Base-by-base conservation (phyloP, 768 basidiomycete species). In the Hemileccinum impolitum region DNA sequence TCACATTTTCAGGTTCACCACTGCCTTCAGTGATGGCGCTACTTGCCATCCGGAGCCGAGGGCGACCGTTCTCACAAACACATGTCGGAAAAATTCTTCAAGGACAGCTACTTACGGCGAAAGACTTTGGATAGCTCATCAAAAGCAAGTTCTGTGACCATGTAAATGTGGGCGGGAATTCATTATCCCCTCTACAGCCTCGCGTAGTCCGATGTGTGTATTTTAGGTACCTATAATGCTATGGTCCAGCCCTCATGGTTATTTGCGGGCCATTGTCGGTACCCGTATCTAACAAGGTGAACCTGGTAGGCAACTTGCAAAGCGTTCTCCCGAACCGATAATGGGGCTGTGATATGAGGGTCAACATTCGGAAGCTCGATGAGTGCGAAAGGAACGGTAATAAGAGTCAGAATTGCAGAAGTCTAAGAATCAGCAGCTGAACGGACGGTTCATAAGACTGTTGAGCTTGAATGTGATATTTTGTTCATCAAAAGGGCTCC, bases 381-480 rank as follows among this genome's bases (percentile, higher is more conserved):
- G 9, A 9, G 9, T 30, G 28, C 28, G 26, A 28, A 23, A 23
- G 23, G 6, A 30, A 12, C 3, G 3, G 23, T 23, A 23, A n/a
- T 3, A 6, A 13, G 19, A 19, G n/a, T 15, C n/a, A 30, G 12
- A 6, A 12, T 6, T 11, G 28, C 12, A 37, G 21, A 45, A 34
- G 50, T 28, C 7, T 59, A 48, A 26, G n/a, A 52, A 51, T 75
- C 72, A 71, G 70, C 72, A 75, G 51, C 42, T 72, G 72, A 70
- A 70, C 60, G 30, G 5, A 13, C 35, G 15, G 64, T 61, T 66
- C 72, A 72, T 74, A 59, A 68, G 72, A 74, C 72, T 74, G 73
- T 74, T 74, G 74, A 74, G 72, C 71, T 75, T 73, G 73, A 73
- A 70, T 72, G 68, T 71, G 70, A 69, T 64, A 37, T 63, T 50